Evolutionary conservation across 495 filamentous ascomycete genomes (phyloP).

Genomic region (Neurospora hispaniola): DNA sequence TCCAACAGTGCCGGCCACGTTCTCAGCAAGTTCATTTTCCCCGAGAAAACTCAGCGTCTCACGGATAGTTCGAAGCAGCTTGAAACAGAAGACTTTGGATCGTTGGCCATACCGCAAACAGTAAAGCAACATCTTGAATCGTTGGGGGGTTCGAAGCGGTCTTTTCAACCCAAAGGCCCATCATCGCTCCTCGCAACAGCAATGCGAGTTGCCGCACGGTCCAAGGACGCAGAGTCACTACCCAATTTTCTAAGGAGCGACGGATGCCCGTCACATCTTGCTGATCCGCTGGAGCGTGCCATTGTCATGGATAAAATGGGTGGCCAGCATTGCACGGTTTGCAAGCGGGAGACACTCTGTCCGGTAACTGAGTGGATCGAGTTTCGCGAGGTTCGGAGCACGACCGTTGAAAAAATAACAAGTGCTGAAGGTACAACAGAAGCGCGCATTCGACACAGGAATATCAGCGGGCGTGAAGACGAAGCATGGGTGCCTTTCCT

Average conservation of each 20-base stretch:
- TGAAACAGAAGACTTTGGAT: constrained; percentile 13
- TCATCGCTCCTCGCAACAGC: constrained; percentile 18
- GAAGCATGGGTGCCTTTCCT: constrained; percentile 48
- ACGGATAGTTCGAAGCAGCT: background rate
- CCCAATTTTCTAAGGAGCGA: background rate
- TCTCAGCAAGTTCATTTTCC: constrained; percentile 11
- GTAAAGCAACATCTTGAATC: background rate
- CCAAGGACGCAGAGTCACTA: constrained; percentile 1
- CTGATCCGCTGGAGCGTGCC: constrained; percentile 7
- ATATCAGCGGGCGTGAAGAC: constrained; percentile 1
- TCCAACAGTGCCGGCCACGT: constrained; percentile 1
- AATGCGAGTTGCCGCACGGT: constrained; percentile 6
- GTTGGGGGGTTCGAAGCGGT: background rate
- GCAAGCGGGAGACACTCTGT: constrained; percentile 11
- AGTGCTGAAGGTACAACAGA: background rate
- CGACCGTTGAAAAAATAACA: background rate
- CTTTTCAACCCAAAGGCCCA: constrained; percentile 6
- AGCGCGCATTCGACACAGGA: background rate
- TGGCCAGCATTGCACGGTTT: constrained; percentile 16
- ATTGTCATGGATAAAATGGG: constrained; percentile 4
- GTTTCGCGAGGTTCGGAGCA: constrained; percentile 11
- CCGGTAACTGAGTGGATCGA: constrained; percentile 23
- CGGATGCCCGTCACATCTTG: constrained; percentile 1
- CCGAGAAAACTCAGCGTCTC: background rate
- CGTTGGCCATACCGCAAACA: constrained; percentile 7